phyloP scores from a whole-genome alignment of 805 yeast species.

The Lipomyces sp. region DNA sequence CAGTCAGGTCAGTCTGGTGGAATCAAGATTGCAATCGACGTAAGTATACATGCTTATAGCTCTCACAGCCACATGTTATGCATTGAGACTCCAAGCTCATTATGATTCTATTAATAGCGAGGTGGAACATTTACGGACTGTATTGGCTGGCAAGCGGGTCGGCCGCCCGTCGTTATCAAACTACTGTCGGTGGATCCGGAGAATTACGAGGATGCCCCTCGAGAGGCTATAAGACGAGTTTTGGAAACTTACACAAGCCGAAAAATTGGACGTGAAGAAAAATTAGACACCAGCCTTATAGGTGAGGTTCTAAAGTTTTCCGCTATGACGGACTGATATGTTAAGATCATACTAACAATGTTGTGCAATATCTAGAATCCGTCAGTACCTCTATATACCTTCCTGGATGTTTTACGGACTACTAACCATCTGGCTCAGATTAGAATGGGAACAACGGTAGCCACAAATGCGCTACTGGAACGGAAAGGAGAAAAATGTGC shows the following conservation, averaged over 20 bases:
- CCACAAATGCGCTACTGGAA: conserved; percentile 92
- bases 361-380: conserved; percentile 17
- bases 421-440: conserved; percentile 54
- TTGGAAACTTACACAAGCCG: conserved; percentile 63
- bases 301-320: conserved; percentile 29
- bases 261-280: conserved; percentile 61
- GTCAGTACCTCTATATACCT: conserved; percentile 10
- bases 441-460: conserved; percentile 93
- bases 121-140: conserved; percentile 95
- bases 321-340: too few relatives aligned
- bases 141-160: conserved; percentile 55
- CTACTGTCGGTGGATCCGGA: conserved; percentile 85
- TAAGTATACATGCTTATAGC: conserved; percentile 5
- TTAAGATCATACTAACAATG: not conserved
- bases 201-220: conserved; percentile 87
- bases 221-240: conserved; percentile 85
- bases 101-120: conserved; percentile 43
- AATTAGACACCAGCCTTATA: conserved; percentile 59
- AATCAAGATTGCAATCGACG: conserved; percentile 34
- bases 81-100: not conserved
- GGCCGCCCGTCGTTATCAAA: conserved; percentile 67
- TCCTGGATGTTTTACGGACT: not conserved
- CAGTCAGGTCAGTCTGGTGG: conserved; percentile 27
- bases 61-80: too few relatives aligned
- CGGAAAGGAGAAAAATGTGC: conserved; percentile 91